phyloP scores from a whole-genome alignment of 208 protist species.

The Acanthamoeba divionensis region DNA sequence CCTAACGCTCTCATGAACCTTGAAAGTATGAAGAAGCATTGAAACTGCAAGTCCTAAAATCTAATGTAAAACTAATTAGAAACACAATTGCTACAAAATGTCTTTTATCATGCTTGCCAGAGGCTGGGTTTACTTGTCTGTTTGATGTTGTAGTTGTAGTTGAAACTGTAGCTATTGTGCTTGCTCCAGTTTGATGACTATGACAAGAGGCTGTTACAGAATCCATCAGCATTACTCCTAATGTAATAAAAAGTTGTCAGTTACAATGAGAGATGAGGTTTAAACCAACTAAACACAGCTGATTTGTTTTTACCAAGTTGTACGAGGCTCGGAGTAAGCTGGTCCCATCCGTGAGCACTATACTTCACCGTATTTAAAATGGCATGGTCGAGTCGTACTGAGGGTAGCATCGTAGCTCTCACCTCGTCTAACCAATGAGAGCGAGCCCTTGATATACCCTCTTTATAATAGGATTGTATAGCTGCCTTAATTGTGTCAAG shows the following conservation, averaged over 20 bases:
- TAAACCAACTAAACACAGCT: conserved; percentile 4
- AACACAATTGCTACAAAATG: too few species aligned
- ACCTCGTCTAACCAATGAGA: conserved; percentile 41
- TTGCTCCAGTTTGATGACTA: background rate
- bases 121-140: background rate
- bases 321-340: conserved; percentile 13
- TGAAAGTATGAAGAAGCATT: conserved; percentile 10
- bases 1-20: conserved; percentile 22
- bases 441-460: background rate
- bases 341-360: conserved; percentile 37
- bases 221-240: too few species aligned
- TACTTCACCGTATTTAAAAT: background rate
- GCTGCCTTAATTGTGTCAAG: conserved; percentile 50
- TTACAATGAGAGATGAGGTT: background rate
- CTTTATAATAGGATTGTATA: conserved; percentile 44
- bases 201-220: background rate
- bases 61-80: too few species aligned
- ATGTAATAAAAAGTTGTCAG: background rate
- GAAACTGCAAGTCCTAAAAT: background rate
- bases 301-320: conserved; percentile 35
- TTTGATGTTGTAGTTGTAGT: background rate
- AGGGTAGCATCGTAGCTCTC: background rate
- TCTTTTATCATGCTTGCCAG: too few species aligned
- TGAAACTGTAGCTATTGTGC: too few species aligned
- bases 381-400: conserved; percentile 15